Evolutionary conservation across 306 rosid genomes (phyloP).

Genomic region (Neltuma alba): DNA sequence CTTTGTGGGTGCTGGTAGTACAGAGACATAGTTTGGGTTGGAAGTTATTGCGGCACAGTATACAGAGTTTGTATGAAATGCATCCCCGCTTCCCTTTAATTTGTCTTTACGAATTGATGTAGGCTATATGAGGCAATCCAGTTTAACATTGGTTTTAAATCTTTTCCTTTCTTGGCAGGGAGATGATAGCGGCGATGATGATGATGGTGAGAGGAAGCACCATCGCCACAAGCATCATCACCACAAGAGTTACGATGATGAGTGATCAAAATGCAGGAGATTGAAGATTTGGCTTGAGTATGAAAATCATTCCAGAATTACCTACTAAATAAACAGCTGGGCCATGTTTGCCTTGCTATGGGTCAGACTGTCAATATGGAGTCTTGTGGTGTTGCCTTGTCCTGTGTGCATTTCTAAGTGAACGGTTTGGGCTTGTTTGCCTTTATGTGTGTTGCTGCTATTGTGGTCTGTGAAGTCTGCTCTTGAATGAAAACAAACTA

Average conservation of each 20-base stretch:
- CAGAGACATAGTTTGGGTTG: neutral
- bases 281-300: conserved; percentile 12
- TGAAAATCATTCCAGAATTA: conserved; percentile 50
- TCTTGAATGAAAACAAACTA: neutral
- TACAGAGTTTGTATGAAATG: neutral
- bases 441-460: neutral
- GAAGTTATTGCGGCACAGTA: neutral
- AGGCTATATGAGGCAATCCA: neutral
- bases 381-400: conserved; percentile 23
- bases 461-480: neutral
- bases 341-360: conserved; percentile 37
- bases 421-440: neutral
- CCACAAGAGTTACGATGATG: conserved; percentile 70
- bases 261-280: conserved; percentile 45
- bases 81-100: neutral
- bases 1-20: neutral
- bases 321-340: conserved; percentile 62
- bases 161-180: conserved; percentile 47
- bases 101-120: neutral
- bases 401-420: neutral
- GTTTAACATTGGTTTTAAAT: neutral
- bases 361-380: conserved; percentile 29
- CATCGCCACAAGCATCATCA: conserved; percentile 59
- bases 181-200: conserved; percentile 50
- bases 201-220: conserved; percentile 63